Percentiles rank a stretch among this genome's conserved stretches.
These are phyloP conservation scores for Marasmius sp. DNA, from an alignment of 1,284 basidiomycete species.

Conservation along the genomic window DNA sequence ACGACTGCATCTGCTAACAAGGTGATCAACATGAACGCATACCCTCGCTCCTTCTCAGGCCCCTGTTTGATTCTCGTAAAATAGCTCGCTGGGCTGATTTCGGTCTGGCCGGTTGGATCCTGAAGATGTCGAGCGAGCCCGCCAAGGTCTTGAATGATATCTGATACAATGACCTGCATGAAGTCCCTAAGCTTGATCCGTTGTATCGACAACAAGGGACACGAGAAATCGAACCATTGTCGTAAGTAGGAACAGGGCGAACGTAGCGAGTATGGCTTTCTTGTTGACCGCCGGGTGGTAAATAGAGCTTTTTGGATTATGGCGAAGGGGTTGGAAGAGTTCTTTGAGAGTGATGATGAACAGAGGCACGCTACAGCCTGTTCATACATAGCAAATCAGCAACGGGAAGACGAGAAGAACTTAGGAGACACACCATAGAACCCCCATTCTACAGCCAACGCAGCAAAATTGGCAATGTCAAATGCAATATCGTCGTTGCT, in stretches of 20 bases:
- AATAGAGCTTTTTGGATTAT: neutral
- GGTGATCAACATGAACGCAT: neutral
- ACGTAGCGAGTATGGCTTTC: neutral
- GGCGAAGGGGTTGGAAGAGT: neutral
- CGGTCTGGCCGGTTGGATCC: neutral
- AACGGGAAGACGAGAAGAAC: neutral
- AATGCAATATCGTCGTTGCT: neutral
- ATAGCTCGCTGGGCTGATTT: neutral
- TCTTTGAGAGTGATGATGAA: neutral
- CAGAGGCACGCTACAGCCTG: slow-evolving; percentile 1
- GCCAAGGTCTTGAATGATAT: neutral
- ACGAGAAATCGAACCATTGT: neutral
- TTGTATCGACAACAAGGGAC: neutral
- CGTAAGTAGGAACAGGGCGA: neutral
- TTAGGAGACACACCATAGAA: slow-evolving; percentile 1
- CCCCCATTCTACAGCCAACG: slow-evolving; percentile 7
- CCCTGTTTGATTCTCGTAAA: neutral
- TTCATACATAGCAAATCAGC: too few species aligned
- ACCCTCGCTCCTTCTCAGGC: neutral
- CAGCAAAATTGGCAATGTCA: neutral
- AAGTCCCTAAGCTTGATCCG: neutral
- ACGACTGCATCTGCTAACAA: slow-evolving; percentile 6
- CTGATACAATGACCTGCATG: neutral
- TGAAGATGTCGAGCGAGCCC: neutral
- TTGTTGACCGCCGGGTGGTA: neutral